Conservation (phyloP, 768 basidiomycete genomes). For the Serendipita sp. region DNA sequence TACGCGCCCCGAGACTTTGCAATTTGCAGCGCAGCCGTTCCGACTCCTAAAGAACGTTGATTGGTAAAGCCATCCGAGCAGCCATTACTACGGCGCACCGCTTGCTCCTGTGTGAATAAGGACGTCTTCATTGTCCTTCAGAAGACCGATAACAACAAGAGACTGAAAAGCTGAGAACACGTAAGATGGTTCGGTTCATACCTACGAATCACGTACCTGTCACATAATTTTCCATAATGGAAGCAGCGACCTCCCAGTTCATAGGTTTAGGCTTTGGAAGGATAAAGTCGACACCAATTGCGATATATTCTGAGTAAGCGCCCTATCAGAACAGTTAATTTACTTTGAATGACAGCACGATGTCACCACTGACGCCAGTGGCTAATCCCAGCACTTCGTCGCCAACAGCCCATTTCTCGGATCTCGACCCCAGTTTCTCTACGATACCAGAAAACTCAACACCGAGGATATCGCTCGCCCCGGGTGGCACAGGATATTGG, state of each 20-base stretch:
- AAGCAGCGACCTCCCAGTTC: constrained; percentile 72
- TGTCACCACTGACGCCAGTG: constrained; percentile 42
- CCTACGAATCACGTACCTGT: constrained; percentile 38
- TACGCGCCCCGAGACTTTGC: constrained; percentile 61
- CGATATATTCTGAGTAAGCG: constrained; percentile 80
- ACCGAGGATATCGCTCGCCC: constrained; percentile 58
- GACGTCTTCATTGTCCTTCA: constrained; percentile 56
- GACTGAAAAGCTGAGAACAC: constrained; percentile 38
- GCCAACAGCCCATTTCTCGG: constrained; percentile 39
- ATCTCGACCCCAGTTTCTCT: constrained; percentile 33
- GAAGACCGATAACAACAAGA: constrained; percentile 46
- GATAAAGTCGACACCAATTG: constrained; percentile 46
- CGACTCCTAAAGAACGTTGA: constrained; percentile 38
- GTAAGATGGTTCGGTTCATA: constrained; percentile 1
- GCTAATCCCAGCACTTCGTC: constrained; percentile 70
- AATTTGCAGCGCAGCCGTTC: constrained; percentile 74
- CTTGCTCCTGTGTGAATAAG: constrained; percentile 85
- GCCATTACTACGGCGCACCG: neutral
- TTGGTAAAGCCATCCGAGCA: neutral
- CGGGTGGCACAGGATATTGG: constrained; percentile 59
- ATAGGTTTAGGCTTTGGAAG: constrained; percentile 59
- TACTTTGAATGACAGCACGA: constrained; percentile 7
- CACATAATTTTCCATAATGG: constrained; percentile 75
- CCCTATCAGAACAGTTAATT: constrained; percentile 34
- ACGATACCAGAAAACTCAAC: constrained; percentile 74